Base-by-base conservation (phyloP, 306 rosid species). In the Cicer arietinum region DNA sequence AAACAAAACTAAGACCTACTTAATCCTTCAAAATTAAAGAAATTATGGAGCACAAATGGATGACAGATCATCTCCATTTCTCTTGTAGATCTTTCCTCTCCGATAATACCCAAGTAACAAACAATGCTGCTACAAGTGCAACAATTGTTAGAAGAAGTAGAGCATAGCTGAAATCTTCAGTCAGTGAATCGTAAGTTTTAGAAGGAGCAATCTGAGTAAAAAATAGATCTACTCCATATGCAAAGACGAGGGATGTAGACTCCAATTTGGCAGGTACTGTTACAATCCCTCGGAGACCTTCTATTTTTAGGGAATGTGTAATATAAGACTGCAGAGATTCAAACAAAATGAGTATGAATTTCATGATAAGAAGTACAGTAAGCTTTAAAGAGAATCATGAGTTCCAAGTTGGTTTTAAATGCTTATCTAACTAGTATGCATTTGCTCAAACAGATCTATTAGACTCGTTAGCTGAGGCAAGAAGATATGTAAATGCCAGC, bases 151-250 rank as follows among this genome's bases (percentile, higher is more conserved):
- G 74, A 46, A 94, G 99, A 76, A 94, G 97, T 72, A 94, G 83
- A 39, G 99, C 99, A n/a, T 90, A 94, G 90, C 93, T 94, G 92
- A 94, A 94, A 88, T 94, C 99, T 47, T 94, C 99, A 0, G 99
- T 94, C n/a, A 94, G 90, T 16, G 99, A 90, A 84, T 94, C 99
- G 8, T 94, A 94, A 6, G 96, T 92, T 82, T 79, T 92, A 1
- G 99, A 94, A 16, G 99, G 99, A 42, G 99, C 97, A 10, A 90
- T 82, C 84, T 86, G 89, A 7, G 99, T 94, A 60, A 89, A 90
- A 73, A 92, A 94, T 73, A 94, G 90, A 84, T 94, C 99, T 63
- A 89, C 97, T 79, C 99, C 99, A 17, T 92, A 92, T 30, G 89
- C 89, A 70, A 94, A 94, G 77, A 86, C 95, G 62, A 89, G 96